Percentiles rank a stretch among this genome's conserved stretches.
Conservation (phyloP, 1,284 basidiomycete genomes). For the Wolfiporia cocos region DNA sequence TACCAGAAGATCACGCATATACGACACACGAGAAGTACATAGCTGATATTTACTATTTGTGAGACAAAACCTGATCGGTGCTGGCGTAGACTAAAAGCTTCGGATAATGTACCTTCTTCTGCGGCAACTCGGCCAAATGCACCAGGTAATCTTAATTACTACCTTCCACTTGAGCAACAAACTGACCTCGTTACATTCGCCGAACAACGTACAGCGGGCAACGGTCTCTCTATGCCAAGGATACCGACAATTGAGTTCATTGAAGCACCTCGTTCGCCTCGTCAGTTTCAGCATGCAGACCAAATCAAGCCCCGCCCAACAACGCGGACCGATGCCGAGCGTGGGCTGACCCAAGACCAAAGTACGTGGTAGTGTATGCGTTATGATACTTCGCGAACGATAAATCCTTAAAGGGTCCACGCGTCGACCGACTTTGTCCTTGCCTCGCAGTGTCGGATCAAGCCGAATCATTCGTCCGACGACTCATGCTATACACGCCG, state of each 20-base stretch:
- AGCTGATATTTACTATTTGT: too few species aligned
- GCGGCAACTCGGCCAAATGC: too few species aligned
- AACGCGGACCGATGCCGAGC: slow-evolving; percentile 7
- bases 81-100: too few species aligned
- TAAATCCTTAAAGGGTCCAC: slow-evolving; percentile 7
- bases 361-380: too few species aligned
- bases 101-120: too few species aligned
- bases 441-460: slow-evolving; percentile 10
- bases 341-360: too few species aligned
- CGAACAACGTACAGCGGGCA: background rate
- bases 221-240: slow-evolving; percentile 18
- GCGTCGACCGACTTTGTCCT: slow-evolving; percentile 7
- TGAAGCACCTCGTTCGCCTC: slow-evolving; percentile 20
- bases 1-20: too few species aligned
- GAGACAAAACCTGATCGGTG: too few species aligned
- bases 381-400: too few species aligned
- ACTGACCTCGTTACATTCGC: background rate
- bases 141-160: background rate
- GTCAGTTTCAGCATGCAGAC: slow-evolving; percentile 10
- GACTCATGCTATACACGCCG: slow-evolving; percentile 33
- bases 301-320: slow-evolving; percentile 2
- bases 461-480: slow-evolving; percentile 11
- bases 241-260: slow-evolving; percentile 27
- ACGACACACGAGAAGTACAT: too few species aligned
- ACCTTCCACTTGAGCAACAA: background rate